Percentiles rank a stretch among this genome's conserved stretches.
phyloP scores from a whole-genome alignment of 495 filamentous ascomycete genomes.

The Neurospora pannonica region DNA sequence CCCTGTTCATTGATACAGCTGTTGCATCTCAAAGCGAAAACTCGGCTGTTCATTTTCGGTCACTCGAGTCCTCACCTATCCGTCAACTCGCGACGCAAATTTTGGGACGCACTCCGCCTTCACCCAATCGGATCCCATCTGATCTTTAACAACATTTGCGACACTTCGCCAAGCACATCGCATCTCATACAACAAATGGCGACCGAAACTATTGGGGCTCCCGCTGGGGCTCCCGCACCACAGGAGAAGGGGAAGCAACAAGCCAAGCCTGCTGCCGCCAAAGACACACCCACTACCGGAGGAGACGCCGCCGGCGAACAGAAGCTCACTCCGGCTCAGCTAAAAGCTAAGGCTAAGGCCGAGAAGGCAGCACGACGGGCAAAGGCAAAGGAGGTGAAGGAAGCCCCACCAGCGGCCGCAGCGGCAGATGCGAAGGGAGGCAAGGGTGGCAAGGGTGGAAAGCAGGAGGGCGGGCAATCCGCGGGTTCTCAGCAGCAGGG shows the following conservation, averaged over 20 bases:
- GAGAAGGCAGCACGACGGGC: slow-evolving; percentile 70
- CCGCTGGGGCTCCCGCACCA: slow-evolving; percentile 4
- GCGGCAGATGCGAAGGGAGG: slow-evolving; percentile 26
- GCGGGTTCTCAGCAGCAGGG: slow-evolving; percentile 17
- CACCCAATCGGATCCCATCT: background rate
- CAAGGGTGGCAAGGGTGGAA: slow-evolving; percentile 34
- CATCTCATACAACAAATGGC: slow-evolving; percentile 13
- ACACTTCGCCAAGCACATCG: background rate
- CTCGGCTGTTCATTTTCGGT: background rate
- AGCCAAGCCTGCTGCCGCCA: slow-evolving; percentile 1
- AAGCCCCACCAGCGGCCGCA: slow-evolving; percentile 4
- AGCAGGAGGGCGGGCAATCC: slow-evolving; percentile 34
- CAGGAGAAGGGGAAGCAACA: background rate
- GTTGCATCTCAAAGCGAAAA: background rate
- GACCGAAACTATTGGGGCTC: slow-evolving; percentile 12
- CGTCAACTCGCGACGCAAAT: background rate
- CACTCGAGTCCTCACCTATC: background rate
- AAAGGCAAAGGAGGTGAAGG: slow-evolving; percentile 44
- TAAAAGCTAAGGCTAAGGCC: slow-evolving; percentile 70
- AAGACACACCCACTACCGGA: slow-evolving; percentile 1
- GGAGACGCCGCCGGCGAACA: slow-evolving; percentile 6
- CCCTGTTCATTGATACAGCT: background rate
- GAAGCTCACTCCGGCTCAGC: slow-evolving; percentile 53
- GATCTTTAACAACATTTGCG: background rate
- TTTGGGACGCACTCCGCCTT: background rate